These are phyloP conservation scores for Penicillium desertorum DNA, from an alignment of 495 filamentous ascomycete genomes.

Conservation along the genomic window DNA sequence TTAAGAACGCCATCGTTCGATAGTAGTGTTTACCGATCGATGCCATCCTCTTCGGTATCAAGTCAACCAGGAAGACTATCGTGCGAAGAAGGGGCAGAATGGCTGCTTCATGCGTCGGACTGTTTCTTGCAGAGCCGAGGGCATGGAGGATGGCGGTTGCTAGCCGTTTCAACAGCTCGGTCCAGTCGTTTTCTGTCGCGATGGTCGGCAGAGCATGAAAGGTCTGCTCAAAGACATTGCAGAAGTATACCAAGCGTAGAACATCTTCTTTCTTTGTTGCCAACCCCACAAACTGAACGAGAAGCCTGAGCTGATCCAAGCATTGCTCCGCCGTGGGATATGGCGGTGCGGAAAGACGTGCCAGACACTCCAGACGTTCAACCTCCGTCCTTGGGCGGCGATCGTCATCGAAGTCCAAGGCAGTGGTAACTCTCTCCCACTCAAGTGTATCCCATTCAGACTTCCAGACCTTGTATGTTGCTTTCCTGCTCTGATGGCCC, in stretches of 20 bases:
- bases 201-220: slow-evolving; percentile 39
- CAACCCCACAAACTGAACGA: slow-evolving; percentile 51
- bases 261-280: slow-evolving; percentile 37
- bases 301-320: slow-evolving; percentile 45
- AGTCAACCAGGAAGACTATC: slow-evolving; percentile 37
- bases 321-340: slow-evolving; percentile 53
- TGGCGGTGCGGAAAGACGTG: slow-evolving; percentile 30
- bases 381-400: slow-evolving; percentile 10
- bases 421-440: slow-evolving; percentile 20
- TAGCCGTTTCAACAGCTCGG: slow-evolving; percentile 46
- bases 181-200: slow-evolving; percentile 49
- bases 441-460: slow-evolving; percentile 63
- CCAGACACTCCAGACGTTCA: slow-evolving; percentile 10
- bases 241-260: slow-evolving; percentile 46
- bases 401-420: slow-evolving; percentile 19
- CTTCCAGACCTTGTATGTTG: slow-evolving; percentile 58
- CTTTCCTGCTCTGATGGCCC: slow-evolving; percentile 64
- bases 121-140: slow-evolving; percentile 33
- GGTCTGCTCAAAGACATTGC: slow-evolving; percentile 42
- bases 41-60: slow-evolving; percentile 53
- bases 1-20: slow-evolving; percentile 42
- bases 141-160: slow-evolving; percentile 46
- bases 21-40: slow-evolving; percentile 45
- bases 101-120: slow-evolving; percentile 21
- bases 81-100: slow-evolving; percentile 41